A percentile compares a stretch with the other conserved stretches of the same genome.
Conservation (phyloP, 805 yeast species). For the Starmerella potacharoeniae region DNA sequence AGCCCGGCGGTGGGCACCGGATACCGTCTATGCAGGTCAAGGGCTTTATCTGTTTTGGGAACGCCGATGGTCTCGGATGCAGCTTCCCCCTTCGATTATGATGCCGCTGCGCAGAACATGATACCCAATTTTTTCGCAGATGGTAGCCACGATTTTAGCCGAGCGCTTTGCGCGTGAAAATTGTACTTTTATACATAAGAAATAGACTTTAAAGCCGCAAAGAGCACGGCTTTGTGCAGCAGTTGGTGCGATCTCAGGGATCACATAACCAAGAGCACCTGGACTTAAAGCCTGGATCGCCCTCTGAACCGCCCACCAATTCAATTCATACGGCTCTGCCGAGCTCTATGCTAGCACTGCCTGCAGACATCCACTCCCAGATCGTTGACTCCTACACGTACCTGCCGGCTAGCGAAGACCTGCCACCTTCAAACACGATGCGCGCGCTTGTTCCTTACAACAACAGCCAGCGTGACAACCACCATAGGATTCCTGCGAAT, state of each 20-base stretch:
- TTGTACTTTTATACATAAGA: no score
- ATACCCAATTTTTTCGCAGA: no score
- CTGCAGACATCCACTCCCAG: neutral
- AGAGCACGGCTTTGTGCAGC: neutral
- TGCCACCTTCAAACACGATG: neutral
- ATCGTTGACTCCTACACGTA: neutral
- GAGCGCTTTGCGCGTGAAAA: no score
- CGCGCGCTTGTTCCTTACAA: neutral
- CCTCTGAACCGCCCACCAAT: neutral
- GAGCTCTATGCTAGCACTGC: neutral
- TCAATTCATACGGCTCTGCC: neutral
- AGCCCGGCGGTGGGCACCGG: no score
- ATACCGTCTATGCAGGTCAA: neutral
- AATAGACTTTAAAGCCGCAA: no score
- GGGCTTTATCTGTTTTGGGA: constrained; percentile 2
- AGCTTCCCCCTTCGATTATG: no score
- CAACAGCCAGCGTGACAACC: neutral
- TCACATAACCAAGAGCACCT: neutral
- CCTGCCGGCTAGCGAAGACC: neutral
- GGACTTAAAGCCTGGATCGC: neutral
- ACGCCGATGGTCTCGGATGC: neutral
- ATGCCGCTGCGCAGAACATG: no score
- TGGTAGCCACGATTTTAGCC: no score
- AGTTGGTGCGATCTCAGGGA: neutral
- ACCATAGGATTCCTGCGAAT: neutral